phyloP scores from a whole-genome alignment of 2,329 filamentous ascomycete genomes.

The Pestalotiopsis sp. region DNA sequence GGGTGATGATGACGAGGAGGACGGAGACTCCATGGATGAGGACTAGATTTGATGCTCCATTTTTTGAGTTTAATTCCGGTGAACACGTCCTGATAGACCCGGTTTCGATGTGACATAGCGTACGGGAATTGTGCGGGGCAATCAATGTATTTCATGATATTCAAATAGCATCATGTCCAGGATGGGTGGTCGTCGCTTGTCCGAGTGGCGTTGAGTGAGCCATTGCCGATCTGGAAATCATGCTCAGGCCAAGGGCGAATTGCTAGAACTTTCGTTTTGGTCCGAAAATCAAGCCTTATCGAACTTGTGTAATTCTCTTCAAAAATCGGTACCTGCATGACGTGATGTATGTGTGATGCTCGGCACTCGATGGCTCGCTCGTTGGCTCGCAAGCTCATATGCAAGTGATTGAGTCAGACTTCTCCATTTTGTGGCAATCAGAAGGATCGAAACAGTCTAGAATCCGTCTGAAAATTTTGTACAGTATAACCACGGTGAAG shows the following conservation, averaged over 20 bases:
- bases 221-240: not conserved
- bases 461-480: not conserved
- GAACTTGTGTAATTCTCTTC: not conserved
- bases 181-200: not conserved
- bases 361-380: not conserved
- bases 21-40: slow-evolving; percentile 60
- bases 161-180: not conserved
- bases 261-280: not conserved
- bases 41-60: slow-evolving; percentile 38
- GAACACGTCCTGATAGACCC: not conserved
- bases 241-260: not conserved
- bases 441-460: not conserved
- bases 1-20: slow-evolving; percentile 41
- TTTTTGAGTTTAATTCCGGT: slow-evolving; percentile 4
- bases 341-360: not conserved
- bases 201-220: not conserved
- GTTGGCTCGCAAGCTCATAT: not conserved
- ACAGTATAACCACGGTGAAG: not conserved
- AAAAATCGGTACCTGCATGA: slow-evolving; percentile 4
- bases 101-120: slow-evolving; percentile 5
- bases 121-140: not conserved
- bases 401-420: not conserved
- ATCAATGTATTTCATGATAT: not conserved
- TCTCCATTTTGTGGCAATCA: not conserved
- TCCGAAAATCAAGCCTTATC: not conserved